Base-by-base conservation (phyloP, 768 basidiomycete genomes). In the Cystobasidium ongulense region DNA sequence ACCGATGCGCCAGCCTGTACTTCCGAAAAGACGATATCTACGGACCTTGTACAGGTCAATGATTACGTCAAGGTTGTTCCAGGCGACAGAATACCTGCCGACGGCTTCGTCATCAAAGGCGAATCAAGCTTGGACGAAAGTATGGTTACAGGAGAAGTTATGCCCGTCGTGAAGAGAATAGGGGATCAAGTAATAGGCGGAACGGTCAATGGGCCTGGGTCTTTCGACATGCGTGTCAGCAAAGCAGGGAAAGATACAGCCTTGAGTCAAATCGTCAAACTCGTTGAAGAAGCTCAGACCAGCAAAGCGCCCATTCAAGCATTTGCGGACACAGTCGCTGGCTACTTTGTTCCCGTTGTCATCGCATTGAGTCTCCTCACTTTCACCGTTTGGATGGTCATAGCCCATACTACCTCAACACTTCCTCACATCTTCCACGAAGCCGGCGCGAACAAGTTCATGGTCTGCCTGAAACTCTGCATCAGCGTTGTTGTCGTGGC, bases 401-500 rank as follows among this genome's bases (percentile, higher is more conserved):
- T 97, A 74, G 87, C 90, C 33, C 83, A 83, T 74, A 46, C 89
- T 29, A 73, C 89, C 29, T 82, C 81, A 52, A 81, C 81, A 39
- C 84, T 99, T 8, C 96, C 96, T 0, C 82, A 82, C 63, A 88
- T 96, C 85, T 99, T 99, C 85, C 87, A 86, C 77, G 84, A 84
- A 27, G 88, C 90, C 38, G 95, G 93, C 4, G 86, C 90, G 43
- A 90, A 87, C 79, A 90, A 35, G n/a, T 81, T 89, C 79, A 90
- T 91, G 7, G 89, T 95, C 17, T 98, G 94, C 80, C 84, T 99
- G 59, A 92, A 95, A 83, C 88, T 99, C 79, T 97, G 95, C 81
- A 99, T 98, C 80, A 93, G 91, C 46, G 96, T 98, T 75, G 86
- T 99, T 74, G 96, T 99, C 62, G 93, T 99, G 64, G 95, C 96